phyloP scores from a whole-genome alignment of 192 early-diverging fungal species.

The Phycomyces blakesleeanus region DNA sequence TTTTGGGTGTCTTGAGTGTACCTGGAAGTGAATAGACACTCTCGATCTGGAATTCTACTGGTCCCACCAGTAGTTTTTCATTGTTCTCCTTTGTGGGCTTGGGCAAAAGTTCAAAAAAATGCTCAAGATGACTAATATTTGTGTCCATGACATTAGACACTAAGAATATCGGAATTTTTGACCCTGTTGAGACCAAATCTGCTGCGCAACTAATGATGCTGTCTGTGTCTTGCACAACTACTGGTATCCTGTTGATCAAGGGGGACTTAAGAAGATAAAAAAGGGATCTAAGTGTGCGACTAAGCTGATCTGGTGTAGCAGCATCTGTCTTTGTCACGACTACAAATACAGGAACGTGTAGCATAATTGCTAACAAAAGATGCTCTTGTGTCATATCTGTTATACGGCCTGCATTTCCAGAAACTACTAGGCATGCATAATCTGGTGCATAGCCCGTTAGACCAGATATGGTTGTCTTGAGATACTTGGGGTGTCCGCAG shows the following conservation, averaged over 20 bases:
- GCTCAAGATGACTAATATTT: slow-evolving; percentile 60
- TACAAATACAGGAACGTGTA: slow-evolving; percentile 81
- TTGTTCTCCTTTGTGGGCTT: slow-evolving; percentile 44
- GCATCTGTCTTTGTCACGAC: slow-evolving; percentile 85
- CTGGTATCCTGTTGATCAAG: slow-evolving; percentile 36
- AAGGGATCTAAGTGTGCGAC: slow-evolving; percentile 44
- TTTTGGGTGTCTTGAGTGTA: no score
- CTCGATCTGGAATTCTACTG: slow-evolving; percentile 77
- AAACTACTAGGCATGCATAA: slow-evolving; percentile 80
- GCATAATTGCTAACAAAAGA: slow-evolving; percentile 70
- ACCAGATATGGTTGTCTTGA: slow-evolving; percentile 89
- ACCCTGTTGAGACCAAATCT: slow-evolving; percentile 35
- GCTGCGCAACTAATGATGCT: slow-evolving; percentile 34
- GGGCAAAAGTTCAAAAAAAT: slow-evolving; percentile 68
- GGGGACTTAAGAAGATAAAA: slow-evolving; percentile 45
- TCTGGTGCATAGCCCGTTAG: slow-evolving; percentile 86
- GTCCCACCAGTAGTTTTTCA: slow-evolving; percentile 35
- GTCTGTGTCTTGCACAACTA: slow-evolving; percentile 40
- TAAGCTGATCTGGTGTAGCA: slow-evolving; percentile 47
- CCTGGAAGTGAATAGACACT: slow-evolving; percentile 71
- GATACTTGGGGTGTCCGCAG: slow-evolving; percentile 84
- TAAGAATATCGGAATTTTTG: slow-evolving; percentile 79
- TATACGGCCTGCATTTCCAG: slow-evolving; percentile 62
- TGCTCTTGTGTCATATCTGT: slow-evolving; percentile 75
- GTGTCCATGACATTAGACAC: slow-evolving; percentile 81